Percentiles rank a stretch among this genome's conserved stretches.
phyloP scores from a whole-genome alignment of 305 asterid genomes.

The Plantago coronopus region DNA sequence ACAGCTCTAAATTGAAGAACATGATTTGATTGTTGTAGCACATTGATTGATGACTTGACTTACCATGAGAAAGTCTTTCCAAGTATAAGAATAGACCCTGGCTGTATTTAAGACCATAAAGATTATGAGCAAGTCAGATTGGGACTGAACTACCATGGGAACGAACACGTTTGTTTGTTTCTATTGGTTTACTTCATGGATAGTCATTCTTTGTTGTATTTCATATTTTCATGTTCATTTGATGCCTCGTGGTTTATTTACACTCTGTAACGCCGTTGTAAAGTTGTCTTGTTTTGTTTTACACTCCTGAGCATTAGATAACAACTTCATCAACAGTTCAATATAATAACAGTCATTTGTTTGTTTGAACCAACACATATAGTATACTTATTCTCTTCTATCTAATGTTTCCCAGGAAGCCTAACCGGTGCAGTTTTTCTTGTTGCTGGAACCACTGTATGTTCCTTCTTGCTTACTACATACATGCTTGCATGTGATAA shows the following conservation, averaged over 20 bases:
- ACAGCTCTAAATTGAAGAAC: too few species aligned
- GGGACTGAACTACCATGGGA: too few species aligned
- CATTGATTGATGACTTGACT: too few species aligned
- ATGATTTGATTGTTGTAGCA: too few species aligned
- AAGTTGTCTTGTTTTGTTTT: too few species aligned
- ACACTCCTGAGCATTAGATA: constrained; percentile 1
- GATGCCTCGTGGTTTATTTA: too few species aligned
- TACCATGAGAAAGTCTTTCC: too few species aligned
- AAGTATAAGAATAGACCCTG: too few species aligned
- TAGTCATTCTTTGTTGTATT: background rate
- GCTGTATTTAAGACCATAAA: too few species aligned
- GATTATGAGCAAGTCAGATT: too few species aligned
- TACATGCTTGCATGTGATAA: constrained; percentile 5
- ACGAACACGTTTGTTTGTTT: too few species aligned
- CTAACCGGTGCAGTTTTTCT: constrained; percentile 76
- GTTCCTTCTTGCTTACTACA: constrained; percentile 34
- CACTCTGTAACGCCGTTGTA: background rate
- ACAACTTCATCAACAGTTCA: background rate
- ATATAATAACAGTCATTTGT: constrained; percentile 10
- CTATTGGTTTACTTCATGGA: background rate
- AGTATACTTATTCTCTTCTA: constrained; percentile 22
- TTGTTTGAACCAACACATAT: constrained; percentile 12
- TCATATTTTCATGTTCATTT: background rate
- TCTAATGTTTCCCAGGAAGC: constrained; percentile 56
- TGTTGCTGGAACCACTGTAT: constrained; percentile 94